Percentiles rank a stretch among this genome's conserved stretches.
Conservation (phyloP, 495 filamentous ascomycete genomes). For the Chaetomium fimeti region DNA sequence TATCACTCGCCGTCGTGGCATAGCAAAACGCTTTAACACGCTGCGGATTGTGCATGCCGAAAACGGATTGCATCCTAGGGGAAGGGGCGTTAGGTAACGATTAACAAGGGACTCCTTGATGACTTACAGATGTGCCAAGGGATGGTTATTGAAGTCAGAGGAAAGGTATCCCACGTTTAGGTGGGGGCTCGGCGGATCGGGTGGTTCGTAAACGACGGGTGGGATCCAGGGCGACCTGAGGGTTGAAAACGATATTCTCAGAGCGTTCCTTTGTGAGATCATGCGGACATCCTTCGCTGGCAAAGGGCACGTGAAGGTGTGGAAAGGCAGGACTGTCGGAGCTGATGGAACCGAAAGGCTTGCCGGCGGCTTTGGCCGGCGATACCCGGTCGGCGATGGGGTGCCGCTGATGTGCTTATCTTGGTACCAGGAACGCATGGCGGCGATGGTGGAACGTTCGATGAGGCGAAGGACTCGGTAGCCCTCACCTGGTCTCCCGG, state of each 20-base stretch:
- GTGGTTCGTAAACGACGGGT: constrained; percentile 74
- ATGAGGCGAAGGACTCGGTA: constrained; percentile 80
- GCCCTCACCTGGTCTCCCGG: constrained; percentile 79
- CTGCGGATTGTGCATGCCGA: constrained; percentile 77
- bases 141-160: constrained; percentile 99
- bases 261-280: constrained; percentile 93
- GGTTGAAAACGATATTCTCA: constrained; percentile 88
- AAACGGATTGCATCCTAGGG: constrained; percentile 90
- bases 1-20: constrained; percentile 91
- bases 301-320: constrained; percentile 94
- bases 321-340: constrained; percentile 96
- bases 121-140: constrained; percentile 76
- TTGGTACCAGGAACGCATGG: constrained; percentile 84
- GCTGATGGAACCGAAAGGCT: constrained; percentile 79
- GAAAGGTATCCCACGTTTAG: constrained; percentile 95
- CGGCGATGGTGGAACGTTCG: constrained; percentile 74
- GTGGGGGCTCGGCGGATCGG: constrained; percentile 73
- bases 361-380: constrained; percentile 71
- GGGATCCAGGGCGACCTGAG: constrained; percentile 85
- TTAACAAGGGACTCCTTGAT: neutral
- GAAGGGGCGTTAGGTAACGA: constrained; percentile 25
- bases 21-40: constrained; percentile 89
- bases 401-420: constrained; percentile 70
- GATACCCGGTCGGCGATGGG: constrained; percentile 60
- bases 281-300: constrained; percentile 90